These are phyloP conservation scores for Peronosclerospora sorghi DNA, from an alignment of 352 stramenopile genomes.

Conservation along the genomic window DNA sequence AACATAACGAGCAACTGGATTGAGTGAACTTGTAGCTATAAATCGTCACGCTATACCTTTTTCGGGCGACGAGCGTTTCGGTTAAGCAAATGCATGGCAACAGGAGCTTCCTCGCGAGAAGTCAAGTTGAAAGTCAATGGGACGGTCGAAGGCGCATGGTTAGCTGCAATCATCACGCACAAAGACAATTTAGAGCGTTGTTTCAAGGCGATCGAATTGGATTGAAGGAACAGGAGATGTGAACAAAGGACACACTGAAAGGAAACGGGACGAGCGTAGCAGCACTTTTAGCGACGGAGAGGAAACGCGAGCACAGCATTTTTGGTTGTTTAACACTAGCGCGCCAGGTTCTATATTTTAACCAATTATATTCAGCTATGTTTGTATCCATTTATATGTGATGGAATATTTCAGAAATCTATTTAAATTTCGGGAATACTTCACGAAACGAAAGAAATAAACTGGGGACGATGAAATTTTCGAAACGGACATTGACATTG, in stretches of 20 bases:
- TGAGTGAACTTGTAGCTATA: not conserved
- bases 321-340: too few species aligned
- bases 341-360: too few species aligned
- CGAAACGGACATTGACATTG: too few species aligned
- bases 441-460: too few species aligned
- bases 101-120: slow-evolving; percentile 24
- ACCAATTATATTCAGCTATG: too few species aligned
- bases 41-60: slow-evolving; percentile 31
- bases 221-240: not conserved
- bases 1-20: not conserved
- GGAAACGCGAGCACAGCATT: slow-evolving; percentile 28
- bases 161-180: slow-evolving; percentile 5
- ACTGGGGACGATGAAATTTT: too few species aligned
- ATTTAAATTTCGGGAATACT: too few species aligned
- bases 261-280: slow-evolving; percentile 23
- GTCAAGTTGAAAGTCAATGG: slow-evolving; percentile 13
- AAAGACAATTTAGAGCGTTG: not conserved
- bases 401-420: too few species aligned
- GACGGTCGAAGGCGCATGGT: slow-evolving; percentile 23
- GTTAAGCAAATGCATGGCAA: slow-evolving; percentile 71
- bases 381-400: too few species aligned
- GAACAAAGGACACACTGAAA: slow-evolving; percentile 4
- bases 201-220: not conserved
- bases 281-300: slow-evolving; percentile 27
- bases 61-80: slow-evolving; percentile 73